These are phyloP conservation scores for Leccinum uliginosum DNA, from an alignment of 768 basidiomycete species.

Conservation along the genomic window DNA sequence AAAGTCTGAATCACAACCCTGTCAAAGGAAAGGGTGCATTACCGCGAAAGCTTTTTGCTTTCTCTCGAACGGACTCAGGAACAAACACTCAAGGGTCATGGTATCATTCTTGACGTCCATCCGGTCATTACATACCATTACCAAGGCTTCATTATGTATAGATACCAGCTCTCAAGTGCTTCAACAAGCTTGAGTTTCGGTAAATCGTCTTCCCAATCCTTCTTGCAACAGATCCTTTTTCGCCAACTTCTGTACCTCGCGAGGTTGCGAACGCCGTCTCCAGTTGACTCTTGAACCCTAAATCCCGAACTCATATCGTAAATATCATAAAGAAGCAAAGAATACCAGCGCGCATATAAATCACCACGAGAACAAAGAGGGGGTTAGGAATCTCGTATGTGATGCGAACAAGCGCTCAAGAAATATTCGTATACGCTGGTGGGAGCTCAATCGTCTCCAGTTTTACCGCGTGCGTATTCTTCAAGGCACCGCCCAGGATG, in stretches of 20 bases:
- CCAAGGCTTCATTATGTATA: slow-evolving; percentile 35
- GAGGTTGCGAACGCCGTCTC: slow-evolving; percentile 44
- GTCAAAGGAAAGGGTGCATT: slow-evolving; percentile 57
- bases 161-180: slow-evolving; percentile 34
- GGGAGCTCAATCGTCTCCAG: background rate
- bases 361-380: no score
- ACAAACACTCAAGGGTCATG: slow-evolving; percentile 51
- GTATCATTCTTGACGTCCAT: slow-evolving; percentile 35
- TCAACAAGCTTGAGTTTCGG: slow-evolving; percentile 14
- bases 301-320: slow-evolving; percentile 25
- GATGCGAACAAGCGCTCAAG: background rate
- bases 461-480: background rate
- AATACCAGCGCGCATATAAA: background rate
- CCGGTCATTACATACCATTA: slow-evolving; percentile 23
- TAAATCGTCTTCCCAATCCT: slow-evolving; percentile 26
- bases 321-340: background rate
- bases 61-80: slow-evolving; percentile 70
- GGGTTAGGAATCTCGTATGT: background rate
- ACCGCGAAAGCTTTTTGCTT: slow-evolving; percentile 84
- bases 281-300: slow-evolving; percentile 45
- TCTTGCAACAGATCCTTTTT: slow-evolving; percentile 6
- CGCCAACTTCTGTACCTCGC: slow-evolving; percentile 28
- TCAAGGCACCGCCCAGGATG: background rate
- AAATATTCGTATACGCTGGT: background rate
- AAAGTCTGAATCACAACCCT: slow-evolving; percentile 35